Percentiles rank a stretch among this genome's conserved stretches.
phyloP scores from a whole-genome alignment of 805 yeast genomes.

The Dipodascopsis uninucleata region DNA sequence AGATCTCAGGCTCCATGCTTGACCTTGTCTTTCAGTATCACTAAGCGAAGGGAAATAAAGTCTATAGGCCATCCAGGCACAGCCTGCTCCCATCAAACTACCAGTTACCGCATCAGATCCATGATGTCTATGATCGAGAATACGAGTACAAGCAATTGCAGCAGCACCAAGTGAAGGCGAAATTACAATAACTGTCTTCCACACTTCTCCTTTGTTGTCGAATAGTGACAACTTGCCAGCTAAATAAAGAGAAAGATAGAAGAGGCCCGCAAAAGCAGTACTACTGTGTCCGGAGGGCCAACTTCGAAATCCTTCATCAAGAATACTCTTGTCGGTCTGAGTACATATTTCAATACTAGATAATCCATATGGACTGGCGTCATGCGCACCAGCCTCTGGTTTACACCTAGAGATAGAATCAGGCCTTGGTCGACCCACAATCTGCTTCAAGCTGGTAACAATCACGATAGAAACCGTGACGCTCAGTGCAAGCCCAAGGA shows the following conservation, averaged over 20 bases:
- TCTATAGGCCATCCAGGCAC: conserved; percentile 58
- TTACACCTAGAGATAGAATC: conserved; percentile 84
- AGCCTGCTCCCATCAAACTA: conserved; percentile 54
- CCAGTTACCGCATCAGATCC: conserved; percentile 81
- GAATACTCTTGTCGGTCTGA: conserved; percentile 28
- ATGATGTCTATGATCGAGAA: conserved; percentile 92
- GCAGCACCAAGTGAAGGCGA: conserved; percentile 56
- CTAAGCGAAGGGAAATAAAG: conserved; percentile 48
- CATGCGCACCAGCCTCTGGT: conserved; percentile 47
- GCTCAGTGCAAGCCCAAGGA: conserved; percentile 62
- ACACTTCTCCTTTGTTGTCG: conserved; percentile 33
- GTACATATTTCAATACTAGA: conserved; percentile 39
- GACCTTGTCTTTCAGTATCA: conserved; percentile 26
- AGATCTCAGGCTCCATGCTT: conserved; percentile 22
- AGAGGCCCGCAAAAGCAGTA: conserved; percentile 49
- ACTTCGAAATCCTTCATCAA: conserved; percentile 53
- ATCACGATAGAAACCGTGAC: conserved; percentile 56
- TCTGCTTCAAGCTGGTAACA: conserved; percentile 72
- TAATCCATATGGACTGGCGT: conserved; percentile 45
- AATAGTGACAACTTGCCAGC: conserved; percentile 47
- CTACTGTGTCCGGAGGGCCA: conserved; percentile 60
- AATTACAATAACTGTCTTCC: conserved; percentile 29
- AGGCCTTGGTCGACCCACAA: conserved; percentile 89
- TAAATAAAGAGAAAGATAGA: conserved; percentile 48
- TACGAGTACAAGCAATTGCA: conserved; percentile 77